Evolutionary conservation across 352 stramenopile genomes (phyloP).

Genomic region (Pseudoperonospora humuli): DNA sequence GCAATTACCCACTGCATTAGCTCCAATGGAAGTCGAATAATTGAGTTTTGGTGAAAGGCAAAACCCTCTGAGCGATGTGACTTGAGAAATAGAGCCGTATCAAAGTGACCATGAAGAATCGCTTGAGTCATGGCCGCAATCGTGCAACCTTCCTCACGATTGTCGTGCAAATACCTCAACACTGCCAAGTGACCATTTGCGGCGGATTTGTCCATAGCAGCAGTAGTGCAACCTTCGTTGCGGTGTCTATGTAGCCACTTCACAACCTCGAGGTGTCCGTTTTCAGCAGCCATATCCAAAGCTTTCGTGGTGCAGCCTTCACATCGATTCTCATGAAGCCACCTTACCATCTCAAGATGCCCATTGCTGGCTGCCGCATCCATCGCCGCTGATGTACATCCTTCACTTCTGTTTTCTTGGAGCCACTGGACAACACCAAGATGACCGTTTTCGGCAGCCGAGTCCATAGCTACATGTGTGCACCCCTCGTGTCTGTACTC

Average conservation of each 20-base stretch:
- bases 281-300: conserved; percentile 21
- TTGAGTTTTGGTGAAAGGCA: too few species aligned
- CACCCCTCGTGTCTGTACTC: conserved; percentile 32
- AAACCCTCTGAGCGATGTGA: too few species aligned
- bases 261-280: conserved; percentile 25
- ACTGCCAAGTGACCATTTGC: conserved; percentile 16
- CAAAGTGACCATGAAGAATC: too few species aligned
- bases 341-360: conserved; percentile 22
- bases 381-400: conserved; percentile 22
- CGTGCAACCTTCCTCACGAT: conserved; percentile 19
- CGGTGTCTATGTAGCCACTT: conserved; percentile 22
- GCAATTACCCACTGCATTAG: too few species aligned
- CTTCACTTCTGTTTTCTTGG: conserved; percentile 29
- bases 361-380: conserved; percentile 16
- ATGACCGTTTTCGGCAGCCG: conserved; percentile 29
- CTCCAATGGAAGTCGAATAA: too few species aligned
- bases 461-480: conserved; percentile 34
- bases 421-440: conserved; percentile 38
- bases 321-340: conserved; percentile 26
- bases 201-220: conserved; percentile 21
- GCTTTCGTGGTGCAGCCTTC: too few species aligned
- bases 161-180: conserved; percentile 21
- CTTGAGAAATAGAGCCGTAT: too few species aligned
- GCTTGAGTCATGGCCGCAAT: conserved; percentile 8
- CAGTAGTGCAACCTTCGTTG: too few species aligned